Conservation (phyloP, 257 asterid species). For the Lithospermum erythrorhizon region DNA sequence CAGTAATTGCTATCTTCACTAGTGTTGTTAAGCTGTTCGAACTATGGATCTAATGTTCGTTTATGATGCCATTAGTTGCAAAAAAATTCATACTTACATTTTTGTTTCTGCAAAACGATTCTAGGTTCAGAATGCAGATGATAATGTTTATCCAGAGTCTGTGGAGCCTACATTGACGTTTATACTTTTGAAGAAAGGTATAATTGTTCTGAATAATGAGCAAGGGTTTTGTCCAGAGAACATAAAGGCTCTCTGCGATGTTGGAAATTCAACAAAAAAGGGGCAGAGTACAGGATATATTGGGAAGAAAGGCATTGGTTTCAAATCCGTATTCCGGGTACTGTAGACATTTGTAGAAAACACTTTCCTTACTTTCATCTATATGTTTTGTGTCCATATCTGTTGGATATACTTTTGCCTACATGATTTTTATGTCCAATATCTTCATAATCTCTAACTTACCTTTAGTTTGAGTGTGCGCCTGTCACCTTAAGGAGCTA, state of each 20-base stretch:
- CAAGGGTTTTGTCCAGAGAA: constrained; percentile 68
- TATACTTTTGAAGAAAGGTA: constrained; percentile 72
- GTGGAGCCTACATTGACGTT: constrained; percentile 83
- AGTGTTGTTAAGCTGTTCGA: neutral
- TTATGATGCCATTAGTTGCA: neutral
- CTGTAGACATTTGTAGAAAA: constrained; percentile 8
- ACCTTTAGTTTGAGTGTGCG: neutral
- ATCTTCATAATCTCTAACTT: neutral
- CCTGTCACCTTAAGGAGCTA: no score
- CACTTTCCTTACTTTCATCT: neutral
- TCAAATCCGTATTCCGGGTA: constrained; percentile 99
- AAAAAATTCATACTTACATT: neutral
- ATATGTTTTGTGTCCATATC: neutral
- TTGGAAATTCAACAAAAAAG: constrained; percentile 86
- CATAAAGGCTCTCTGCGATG: constrained; percentile 91
- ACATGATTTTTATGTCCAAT: no score
- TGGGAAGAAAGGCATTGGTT: constrained; percentile 99
- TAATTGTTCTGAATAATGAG: constrained; percentile 77
- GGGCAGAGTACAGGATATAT: constrained; percentile 67
- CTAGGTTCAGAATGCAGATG: constrained; percentile 99
- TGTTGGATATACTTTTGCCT: neutral
- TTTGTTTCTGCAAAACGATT: constrained; percentile 7
- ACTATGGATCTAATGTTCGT: neutral
- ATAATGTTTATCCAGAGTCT: constrained; percentile 54
- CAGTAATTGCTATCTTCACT: neutral